phyloP scores from a whole-genome alignment of 2,329 filamentous ascomycete species.

The Neurospora crassa region DNA sequence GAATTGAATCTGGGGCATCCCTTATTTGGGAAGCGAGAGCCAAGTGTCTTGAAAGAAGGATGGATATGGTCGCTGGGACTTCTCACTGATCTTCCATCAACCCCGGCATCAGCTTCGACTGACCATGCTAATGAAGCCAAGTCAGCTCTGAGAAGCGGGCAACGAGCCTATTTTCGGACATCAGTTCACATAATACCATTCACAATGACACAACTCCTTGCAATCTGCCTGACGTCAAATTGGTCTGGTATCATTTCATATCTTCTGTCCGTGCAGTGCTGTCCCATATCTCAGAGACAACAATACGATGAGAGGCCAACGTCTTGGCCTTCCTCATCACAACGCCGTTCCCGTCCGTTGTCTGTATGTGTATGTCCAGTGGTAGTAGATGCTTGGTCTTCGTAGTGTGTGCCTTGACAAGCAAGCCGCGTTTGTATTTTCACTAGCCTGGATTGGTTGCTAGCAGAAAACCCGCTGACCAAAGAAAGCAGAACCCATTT shows the following conservation, averaged over 20 bases:
- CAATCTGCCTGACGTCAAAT: not conserved
- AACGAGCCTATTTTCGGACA: not conserved
- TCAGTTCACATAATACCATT: not conserved
- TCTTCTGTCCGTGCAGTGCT: not conserved
- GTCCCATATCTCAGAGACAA: not conserved
- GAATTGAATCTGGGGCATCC: not conserved
- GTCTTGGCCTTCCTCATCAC: not conserved
- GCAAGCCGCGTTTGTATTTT: slow-evolving; percentile 18
- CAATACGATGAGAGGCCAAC: not conserved
- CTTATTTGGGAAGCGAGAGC: not conserved
- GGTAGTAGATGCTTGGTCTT: not conserved
- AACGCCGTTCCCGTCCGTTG: not conserved
- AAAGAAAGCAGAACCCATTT: slow-evolving; percentile 5
- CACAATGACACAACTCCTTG: not conserved
- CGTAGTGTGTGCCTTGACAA: slow-evolving; percentile 13
- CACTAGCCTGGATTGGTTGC: slow-evolving; percentile 18
- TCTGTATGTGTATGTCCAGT: not conserved
- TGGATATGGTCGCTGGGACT: not conserved
- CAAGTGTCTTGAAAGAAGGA: not conserved
- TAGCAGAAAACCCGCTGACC: slow-evolving; percentile 21
- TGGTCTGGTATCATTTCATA: not conserved
- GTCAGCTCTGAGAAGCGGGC: not conserved
- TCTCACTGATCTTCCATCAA: not conserved
- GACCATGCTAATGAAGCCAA: not conserved
- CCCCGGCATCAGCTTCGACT: not conserved